These are phyloP conservation scores for Pseudonitzschia pungens DNA, from an alignment of 108 stramenopile genomes.

Conservation along the genomic window DNA sequence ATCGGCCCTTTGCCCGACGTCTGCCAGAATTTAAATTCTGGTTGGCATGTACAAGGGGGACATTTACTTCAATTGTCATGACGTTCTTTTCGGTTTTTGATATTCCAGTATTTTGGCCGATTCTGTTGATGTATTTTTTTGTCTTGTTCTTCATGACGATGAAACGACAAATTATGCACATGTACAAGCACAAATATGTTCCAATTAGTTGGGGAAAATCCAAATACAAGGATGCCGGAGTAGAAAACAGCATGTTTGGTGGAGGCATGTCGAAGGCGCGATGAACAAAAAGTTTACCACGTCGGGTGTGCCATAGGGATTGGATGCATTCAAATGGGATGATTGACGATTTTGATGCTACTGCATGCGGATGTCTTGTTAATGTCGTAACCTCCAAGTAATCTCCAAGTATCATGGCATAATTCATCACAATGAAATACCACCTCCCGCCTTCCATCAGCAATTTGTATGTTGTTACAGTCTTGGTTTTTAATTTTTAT, in stretches of 20 bases:
- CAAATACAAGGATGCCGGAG: constrained; percentile 87
- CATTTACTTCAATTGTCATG: constrained; percentile 79
- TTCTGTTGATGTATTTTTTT: constrained; percentile 96
- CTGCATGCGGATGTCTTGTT: too few species aligned
- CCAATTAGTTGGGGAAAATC: constrained; percentile 94
- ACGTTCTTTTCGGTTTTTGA: constrained; percentile 98
- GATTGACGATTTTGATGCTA: neutral
- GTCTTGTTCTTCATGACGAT: constrained; percentile 98
- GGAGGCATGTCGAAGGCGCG: constrained; percentile 70
- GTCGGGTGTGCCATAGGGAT: neutral
- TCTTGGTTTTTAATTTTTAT: too few species aligned
- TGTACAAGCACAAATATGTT: constrained; percentile 98
- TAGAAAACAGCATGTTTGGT: constrained; percentile 69
- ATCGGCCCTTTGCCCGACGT: constrained; percentile 91
- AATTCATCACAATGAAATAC: too few species aligned
- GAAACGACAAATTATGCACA: constrained; percentile 98
- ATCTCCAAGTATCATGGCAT: too few species aligned
- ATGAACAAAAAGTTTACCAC: constrained; percentile 16
- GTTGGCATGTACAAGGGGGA: constrained; percentile 86
- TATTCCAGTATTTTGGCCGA: constrained; percentile 99
- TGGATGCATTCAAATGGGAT: neutral
- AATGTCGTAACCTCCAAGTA: too few species aligned
- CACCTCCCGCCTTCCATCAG: too few species aligned
- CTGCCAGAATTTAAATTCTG: constrained; percentile 99
- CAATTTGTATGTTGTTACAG: too few species aligned